These are phyloP conservation scores for Penicillium sp. DNA, from an alignment of 2,329 filamentous ascomycete genomes.

Conservation along the genomic window DNA sequence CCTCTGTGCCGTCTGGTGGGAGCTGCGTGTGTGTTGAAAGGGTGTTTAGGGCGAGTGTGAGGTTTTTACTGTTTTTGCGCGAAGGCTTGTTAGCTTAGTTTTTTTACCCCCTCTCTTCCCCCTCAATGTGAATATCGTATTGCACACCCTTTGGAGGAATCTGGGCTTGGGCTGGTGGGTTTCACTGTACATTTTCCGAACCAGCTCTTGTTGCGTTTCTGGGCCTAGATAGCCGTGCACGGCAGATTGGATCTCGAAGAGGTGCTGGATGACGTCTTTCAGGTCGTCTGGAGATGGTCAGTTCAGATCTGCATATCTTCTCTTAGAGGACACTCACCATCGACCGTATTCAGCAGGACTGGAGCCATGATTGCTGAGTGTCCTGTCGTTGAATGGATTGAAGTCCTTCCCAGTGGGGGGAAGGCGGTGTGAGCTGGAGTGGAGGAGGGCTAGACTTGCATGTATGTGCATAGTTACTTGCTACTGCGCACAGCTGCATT, in stretches of 20 bases:
- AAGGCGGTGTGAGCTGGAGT: constrained; percentile 20
- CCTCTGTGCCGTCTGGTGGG: constrained; percentile 6
- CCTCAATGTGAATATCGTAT: too few relatives aligned
- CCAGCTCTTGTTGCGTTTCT: constrained; percentile 61
- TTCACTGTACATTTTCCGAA: constrained; percentile 58
- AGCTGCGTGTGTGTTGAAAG: constrained; percentile 49
- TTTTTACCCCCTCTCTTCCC: background rate
- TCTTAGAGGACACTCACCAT: constrained; percentile 15
- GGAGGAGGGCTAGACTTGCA: background rate
- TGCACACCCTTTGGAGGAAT: too few relatives aligned
- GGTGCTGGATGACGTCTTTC: constrained; percentile 64
- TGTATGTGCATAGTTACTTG: too few relatives aligned
- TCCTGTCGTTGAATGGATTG: background rate
- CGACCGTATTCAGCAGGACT: constrained; percentile 27
- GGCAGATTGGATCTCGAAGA: constrained; percentile 65
- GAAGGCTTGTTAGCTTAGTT: constrained; percentile 6
- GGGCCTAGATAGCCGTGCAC: constrained; percentile 63
- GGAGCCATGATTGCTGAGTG: constrained; percentile 20
- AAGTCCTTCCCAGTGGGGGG: constrained; percentile 13
- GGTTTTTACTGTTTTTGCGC: constrained; percentile 48
- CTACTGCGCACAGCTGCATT: too few relatives aligned
- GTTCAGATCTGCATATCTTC: background rate
- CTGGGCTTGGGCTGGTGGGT: background rate
- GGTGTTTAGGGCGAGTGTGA: constrained; percentile 59
- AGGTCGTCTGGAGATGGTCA: constrained; percentile 51